A percentile compares a stretch with the other conserved stretches of the same genome.
Evolutionary conservation across 805 yeast species (phyloP).

Genomic region (Lipomyces yamadae): DNA sequence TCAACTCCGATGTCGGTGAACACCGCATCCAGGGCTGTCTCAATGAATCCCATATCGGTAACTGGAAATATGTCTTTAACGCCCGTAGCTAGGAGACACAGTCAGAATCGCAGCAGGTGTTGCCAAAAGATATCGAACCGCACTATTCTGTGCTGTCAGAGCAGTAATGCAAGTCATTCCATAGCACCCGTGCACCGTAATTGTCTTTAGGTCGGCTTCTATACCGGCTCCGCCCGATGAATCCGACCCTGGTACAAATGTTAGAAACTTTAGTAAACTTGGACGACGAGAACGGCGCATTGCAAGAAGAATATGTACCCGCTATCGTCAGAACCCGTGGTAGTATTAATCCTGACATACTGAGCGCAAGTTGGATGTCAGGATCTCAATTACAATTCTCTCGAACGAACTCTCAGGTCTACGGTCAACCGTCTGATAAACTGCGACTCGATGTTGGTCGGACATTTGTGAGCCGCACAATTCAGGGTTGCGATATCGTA

Average conservation of each 20-base stretch:
- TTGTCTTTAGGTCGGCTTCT: constrained; percentile 84
- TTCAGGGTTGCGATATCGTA: too few relatives aligned
- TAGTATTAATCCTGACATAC: constrained; percentile 6
- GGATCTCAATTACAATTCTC: too few relatives aligned
- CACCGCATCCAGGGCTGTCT: constrained; percentile 57
- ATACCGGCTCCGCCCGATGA: constrained; percentile 91
- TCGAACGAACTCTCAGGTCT: not conserved
- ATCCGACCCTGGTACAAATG: constrained; percentile 62
- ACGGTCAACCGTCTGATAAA: too few relatives aligned
- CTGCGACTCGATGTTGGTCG: too few relatives aligned
- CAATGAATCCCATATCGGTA: constrained; percentile 53
- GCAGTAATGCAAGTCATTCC: constrained; percentile 80
- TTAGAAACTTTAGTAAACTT: not conserved
- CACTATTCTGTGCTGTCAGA: constrained; percentile 78
- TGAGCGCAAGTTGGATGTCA: not conserved
- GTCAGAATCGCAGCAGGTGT: not conserved
- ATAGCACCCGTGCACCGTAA: constrained; percentile 73
- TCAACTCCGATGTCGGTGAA: constrained; percentile 65
- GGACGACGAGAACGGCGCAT: too few relatives aligned
- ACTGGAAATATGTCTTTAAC: constrained; percentile 50
- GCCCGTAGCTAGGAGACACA: constrained; percentile 44
- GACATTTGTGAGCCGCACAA: too few relatives aligned
- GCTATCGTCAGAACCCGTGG: constrained; percentile 42
- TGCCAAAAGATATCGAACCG: constrained; percentile 1
- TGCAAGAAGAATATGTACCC: constrained; percentile 26